Percentiles rank a stretch among this genome's conserved stretches.
These are phyloP conservation scores for Naematelia aurantialba DNA, from an alignment of 768 basidiomycete species.

Conservation along the genomic window DNA sequence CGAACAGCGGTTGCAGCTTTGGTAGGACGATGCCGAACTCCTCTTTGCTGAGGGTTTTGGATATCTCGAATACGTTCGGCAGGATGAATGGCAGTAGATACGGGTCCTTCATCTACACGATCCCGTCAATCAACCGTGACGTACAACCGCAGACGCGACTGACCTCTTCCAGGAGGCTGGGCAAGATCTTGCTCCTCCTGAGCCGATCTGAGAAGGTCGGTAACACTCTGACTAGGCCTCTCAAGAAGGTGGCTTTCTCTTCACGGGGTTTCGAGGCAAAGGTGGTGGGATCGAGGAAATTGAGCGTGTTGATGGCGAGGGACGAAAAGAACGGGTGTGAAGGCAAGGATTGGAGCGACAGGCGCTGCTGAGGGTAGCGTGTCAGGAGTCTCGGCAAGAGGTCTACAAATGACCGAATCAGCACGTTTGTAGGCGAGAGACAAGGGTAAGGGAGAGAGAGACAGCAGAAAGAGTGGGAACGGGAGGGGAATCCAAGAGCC, in stretches of 20 bases:
- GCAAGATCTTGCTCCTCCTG: slow-evolving; percentile 80
- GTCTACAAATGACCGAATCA: too few species aligned
- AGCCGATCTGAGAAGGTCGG: slow-evolving; percentile 83
- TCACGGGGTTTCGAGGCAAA: slow-evolving; percentile 91
- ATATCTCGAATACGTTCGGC: slow-evolving; percentile 90
- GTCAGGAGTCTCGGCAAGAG: slow-evolving; percentile 78
- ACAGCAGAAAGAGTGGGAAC: too few species aligned
- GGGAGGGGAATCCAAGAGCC: too few species aligned
- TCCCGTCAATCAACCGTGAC: background rate
- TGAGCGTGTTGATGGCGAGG: slow-evolving; percentile 88
- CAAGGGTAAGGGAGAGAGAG: background rate
- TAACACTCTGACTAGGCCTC: slow-evolving; percentile 75
- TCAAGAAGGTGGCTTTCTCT: slow-evolving; percentile 95
- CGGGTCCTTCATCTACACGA: slow-evolving; percentile 65
- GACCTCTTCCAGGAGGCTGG: slow-evolving; percentile 89
- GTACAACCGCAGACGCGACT: slow-evolving; percentile 9
- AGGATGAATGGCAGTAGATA: slow-evolving; percentile 90
- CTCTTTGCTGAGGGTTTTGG: slow-evolving; percentile 65
- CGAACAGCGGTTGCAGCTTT: slow-evolving; percentile 82
- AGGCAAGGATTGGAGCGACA: slow-evolving; percentile 74
- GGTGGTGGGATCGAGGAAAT: slow-evolving; percentile 90
- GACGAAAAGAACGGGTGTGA: slow-evolving; percentile 90
- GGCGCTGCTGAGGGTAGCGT: slow-evolving; percentile 66
- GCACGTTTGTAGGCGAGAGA: slow-evolving; percentile 3
- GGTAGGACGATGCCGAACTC: slow-evolving; percentile 86